phyloP scores from a whole-genome alignment of 192 early-diverging fungal genomes.

The Allomyces javanicus region DNA sequence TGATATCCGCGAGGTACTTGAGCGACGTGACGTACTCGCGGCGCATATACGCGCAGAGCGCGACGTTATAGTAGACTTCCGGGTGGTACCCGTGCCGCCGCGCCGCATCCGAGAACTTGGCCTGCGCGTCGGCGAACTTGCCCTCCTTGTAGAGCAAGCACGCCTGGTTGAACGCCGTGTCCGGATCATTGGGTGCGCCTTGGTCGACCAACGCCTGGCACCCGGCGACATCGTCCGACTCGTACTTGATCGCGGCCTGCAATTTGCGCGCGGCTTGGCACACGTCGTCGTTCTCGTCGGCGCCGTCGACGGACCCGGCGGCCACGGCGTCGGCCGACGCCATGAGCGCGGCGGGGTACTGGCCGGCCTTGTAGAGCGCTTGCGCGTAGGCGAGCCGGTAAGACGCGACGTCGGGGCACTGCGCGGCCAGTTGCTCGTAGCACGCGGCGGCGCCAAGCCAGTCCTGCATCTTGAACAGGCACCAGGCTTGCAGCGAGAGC shows the following conservation, averaged over 20 bases:
- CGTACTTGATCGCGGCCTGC: conserved; percentile 39
- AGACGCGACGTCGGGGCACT: conserved; percentile 23
- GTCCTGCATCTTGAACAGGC: conserved; percentile 33
- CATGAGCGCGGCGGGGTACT: conserved; percentile 28
- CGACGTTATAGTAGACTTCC: conserved; percentile 32
- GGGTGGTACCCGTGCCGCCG: conserved; percentile 30
- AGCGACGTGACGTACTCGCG: conserved; percentile 33
- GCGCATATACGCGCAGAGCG: conserved; percentile 32
- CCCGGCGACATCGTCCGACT: conserved; percentile 28
- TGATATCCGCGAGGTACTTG: conserved; percentile 40
- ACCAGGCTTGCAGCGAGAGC: conserved; percentile 31
- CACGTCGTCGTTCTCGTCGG: background rate
- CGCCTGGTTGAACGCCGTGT: conserved; percentile 32
- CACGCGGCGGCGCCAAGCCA: conserved; percentile 10
- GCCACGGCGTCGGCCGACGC: conserved; percentile 23
- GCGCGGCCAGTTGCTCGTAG: conserved; percentile 32
- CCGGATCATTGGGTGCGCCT: conserved; percentile 23
- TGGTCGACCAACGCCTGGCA: conserved; percentile 33
- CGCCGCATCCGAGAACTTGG: conserved; percentile 24
- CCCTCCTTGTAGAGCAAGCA: conserved; percentile 39
- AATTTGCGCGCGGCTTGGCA: conserved; percentile 13
- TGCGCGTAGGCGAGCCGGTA: conserved; percentile 39
- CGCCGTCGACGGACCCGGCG: conserved; percentile 13
- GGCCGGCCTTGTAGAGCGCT: conserved; percentile 29
- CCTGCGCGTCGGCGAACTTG: conserved; percentile 32